Conservation (phyloP, 1,139 yeast genomes). For the Lodderomyces orthopsilosis region DNA sequence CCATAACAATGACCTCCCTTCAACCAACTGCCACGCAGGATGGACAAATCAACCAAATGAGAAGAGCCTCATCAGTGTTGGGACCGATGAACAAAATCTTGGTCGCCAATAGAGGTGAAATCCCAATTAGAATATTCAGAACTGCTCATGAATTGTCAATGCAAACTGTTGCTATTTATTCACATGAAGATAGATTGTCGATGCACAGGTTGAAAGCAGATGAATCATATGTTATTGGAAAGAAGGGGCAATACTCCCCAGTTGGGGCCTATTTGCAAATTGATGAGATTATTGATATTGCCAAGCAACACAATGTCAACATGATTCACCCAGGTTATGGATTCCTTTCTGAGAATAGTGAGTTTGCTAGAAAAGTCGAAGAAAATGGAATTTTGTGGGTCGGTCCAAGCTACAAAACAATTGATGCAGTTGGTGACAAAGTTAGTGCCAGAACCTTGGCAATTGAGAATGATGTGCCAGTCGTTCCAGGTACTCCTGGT, state of each 20-base stretch:
- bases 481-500: conserved; percentile 98
- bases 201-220: conserved; percentile 94
- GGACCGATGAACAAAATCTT: conserved; percentile 71
- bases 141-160: conserved; percentile 97
- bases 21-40: conserved; percentile 17
- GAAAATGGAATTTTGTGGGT: conserved; percentile 94
- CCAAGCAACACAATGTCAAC: conserved; percentile 81
- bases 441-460: conserved; percentile 93
- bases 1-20: conserved; percentile 15
- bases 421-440: conserved; percentile 97
- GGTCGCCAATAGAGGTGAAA: conserved; percentile 97
- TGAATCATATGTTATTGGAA: conserved; percentile 90
- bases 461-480: conserved; percentile 76
- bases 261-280: conserved; percentile 95
- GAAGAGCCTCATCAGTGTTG: conserved; percentile 61
- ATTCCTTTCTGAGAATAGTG: conserved; percentile 89
- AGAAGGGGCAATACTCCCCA: conserved; percentile 85
- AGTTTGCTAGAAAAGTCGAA: conserved; percentile 88
- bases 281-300: conserved; percentile 91
- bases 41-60: conserved; percentile 42
- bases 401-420: conserved; percentile 87
- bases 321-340: conserved; percentile 99
- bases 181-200: conserved; percentile 92
- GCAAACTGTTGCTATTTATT: conserved; percentile 97
- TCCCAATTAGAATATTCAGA: conserved; percentile 86